Evolutionary conservation across 129 eudicot genomes (phyloP).

Genomic region (Helianthus annuus): DNA sequence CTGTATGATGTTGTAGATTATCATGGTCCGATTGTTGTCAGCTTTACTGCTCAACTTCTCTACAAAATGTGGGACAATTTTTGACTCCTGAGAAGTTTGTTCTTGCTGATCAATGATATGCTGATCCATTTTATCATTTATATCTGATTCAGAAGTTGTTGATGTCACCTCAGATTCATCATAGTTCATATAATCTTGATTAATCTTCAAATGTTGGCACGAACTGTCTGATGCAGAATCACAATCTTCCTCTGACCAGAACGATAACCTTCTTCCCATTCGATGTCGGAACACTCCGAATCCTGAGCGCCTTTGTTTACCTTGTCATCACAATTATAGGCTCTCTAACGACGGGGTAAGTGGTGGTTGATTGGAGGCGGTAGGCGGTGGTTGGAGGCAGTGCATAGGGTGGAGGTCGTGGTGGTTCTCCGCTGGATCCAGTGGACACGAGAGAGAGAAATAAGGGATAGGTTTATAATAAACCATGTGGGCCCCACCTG

Average conservation of each 20-base stretch:
- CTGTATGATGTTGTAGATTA: conserved; percentile 30
- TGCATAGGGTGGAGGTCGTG: no score
- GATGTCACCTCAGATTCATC: conserved; percentile 28
- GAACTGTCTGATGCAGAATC: conserved; percentile 40
- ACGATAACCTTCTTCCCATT: conserved; percentile 48
- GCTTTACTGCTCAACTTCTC: conserved; percentile 2
- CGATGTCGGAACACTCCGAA: conserved; percentile 42
- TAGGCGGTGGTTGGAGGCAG: no score
- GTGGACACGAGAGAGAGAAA: no score
- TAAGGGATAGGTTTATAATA: no score
- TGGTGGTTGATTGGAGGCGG: no score
- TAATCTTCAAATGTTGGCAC: conserved; percentile 9
- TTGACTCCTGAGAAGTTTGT: conserved; percentile 24
- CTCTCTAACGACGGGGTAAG: no score
- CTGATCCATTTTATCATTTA: conserved; percentile 3
- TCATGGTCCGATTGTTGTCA: conserved; percentile 5
- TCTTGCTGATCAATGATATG: conserved; percentile 24
- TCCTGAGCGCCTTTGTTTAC: conserved; percentile 18
- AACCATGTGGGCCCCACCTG: no score
- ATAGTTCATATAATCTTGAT: conserved; percentile 12
- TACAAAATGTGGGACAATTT: conserved; percentile 21
- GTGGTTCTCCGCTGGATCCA: no score
- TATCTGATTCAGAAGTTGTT: background rate
- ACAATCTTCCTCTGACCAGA: conserved; percentile 49
- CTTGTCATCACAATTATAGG: background rate